phyloP scores from a whole-genome alignment of 1,284 basidiomycete genomes.

The Rhodotorula sp. region DNA sequence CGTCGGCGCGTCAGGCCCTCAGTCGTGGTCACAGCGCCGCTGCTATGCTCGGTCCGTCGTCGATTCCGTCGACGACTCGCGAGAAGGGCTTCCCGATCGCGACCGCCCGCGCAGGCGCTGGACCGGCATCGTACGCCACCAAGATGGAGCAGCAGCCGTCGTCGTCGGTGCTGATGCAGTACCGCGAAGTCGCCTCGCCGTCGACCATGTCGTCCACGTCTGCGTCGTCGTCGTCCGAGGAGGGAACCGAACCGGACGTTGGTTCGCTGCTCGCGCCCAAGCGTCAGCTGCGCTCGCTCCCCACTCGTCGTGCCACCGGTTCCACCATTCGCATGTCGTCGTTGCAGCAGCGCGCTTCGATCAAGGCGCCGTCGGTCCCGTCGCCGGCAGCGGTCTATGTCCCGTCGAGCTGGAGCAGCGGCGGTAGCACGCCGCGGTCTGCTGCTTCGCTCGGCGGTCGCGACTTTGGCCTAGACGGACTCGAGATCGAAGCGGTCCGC shows the following conservation, averaged over 20 bases:
- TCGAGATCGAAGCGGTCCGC: constrained; percentile 3
- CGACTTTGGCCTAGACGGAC: not conserved
- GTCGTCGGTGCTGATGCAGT: not conserved
- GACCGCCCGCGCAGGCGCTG: not conserved
- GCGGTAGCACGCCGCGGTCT: not conserved
- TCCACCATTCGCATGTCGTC: not conserved
- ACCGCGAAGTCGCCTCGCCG: constrained; percentile 1
- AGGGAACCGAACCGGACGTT: not conserved
- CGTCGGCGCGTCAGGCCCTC: not conserved
- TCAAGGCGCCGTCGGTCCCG: too few relatives aligned
- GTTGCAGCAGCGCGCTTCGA: not conserved
- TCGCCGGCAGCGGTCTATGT: constrained; percentile 1
- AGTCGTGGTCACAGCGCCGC: not conserved
- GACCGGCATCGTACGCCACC: too few relatives aligned
- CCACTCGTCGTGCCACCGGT: not conserved
- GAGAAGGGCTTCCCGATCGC: constrained; percentile 22
- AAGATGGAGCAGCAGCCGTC: not conserved
- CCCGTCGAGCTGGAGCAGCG: not conserved
- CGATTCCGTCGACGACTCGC: not conserved
- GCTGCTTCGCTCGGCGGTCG: constrained; percentile 1
- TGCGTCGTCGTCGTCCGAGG: not conserved
- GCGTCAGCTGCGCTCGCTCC: constrained; percentile 16
- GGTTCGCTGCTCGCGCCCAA: too few relatives aligned
- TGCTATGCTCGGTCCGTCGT: not conserved
- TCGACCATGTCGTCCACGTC: not conserved